Conservation (phyloP, 148 eudicot species). For the Simmondsia chinensis region DNA sequence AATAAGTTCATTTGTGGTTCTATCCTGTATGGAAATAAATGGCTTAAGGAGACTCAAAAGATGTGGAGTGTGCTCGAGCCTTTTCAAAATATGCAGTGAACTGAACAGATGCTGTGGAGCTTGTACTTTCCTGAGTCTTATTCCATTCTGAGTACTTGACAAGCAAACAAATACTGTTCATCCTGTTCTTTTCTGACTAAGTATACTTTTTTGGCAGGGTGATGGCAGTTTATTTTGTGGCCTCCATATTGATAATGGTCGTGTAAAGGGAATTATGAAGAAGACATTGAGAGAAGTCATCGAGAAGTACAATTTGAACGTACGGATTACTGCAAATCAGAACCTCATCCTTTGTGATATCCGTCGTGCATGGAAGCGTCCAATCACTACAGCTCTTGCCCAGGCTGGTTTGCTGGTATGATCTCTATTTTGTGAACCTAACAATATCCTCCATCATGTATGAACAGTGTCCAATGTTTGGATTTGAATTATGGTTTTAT, state of each 20-base stretch:
- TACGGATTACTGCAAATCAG: slow-evolving; percentile 94
- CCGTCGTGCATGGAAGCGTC: slow-evolving; percentile 54
- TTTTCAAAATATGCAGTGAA: too few relatives aligned
- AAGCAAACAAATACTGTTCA: too few relatives aligned
- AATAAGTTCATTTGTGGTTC: too few relatives aligned
- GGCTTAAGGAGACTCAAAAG: too few relatives aligned
- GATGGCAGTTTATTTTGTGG: slow-evolving; percentile 85
- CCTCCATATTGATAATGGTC: slow-evolving; percentile 90
- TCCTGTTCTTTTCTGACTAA: background rate
- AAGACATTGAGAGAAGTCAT: slow-evolving; percentile 70
- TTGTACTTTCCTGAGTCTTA: too few relatives aligned
- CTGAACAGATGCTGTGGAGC: too few relatives aligned
- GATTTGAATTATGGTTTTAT: too few relatives aligned
- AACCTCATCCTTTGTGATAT: slow-evolving; percentile 82
- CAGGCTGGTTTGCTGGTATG: slow-evolving; percentile 84
- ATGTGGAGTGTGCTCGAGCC: too few relatives aligned
- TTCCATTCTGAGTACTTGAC: too few relatives aligned
- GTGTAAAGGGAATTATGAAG: slow-evolving; percentile 83
- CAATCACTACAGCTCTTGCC: slow-evolving; percentile 74
- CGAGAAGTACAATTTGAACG: slow-evolving; percentile 85
- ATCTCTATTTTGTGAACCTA: background rate
- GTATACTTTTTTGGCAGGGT: slow-evolving; percentile 39
- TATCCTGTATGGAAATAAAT: too few relatives aligned
- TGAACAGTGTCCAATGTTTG: too few relatives aligned
- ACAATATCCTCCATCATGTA: too few relatives aligned